Evolutionary conservation across 768 basidiomycete species (phyloP).

Genomic region (Leccinellum albellum): DNA sequence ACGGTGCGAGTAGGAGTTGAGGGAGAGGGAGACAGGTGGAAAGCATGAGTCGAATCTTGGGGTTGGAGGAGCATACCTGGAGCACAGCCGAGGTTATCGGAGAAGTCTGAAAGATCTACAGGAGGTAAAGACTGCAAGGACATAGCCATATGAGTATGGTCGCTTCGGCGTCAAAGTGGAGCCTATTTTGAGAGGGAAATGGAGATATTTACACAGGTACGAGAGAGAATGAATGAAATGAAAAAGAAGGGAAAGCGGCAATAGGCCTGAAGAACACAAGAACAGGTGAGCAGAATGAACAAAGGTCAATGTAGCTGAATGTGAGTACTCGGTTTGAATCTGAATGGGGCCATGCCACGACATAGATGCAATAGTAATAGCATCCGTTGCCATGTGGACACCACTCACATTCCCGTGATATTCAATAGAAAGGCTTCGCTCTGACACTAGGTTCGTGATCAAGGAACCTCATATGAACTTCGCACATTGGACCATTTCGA

Average conservation of each 20-base stretch:
- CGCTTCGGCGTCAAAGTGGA: constrained; percentile 4
- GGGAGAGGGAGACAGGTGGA: constrained; percentile 8
- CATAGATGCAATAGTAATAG: background rate
- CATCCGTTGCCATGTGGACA: background rate
- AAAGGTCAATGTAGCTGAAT: background rate
- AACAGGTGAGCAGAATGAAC: constrained; percentile 11
- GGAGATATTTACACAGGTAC: constrained; percentile 21
- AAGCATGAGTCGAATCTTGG: constrained; percentile 2
- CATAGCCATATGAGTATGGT: constrained; percentile 19
- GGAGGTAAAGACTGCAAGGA: constrained; percentile 11
- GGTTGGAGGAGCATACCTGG: background rate
- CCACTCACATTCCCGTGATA: background rate
- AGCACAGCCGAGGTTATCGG: constrained; percentile 9
- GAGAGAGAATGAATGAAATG: constrained; percentile 5
- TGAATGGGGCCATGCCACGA: background rate
- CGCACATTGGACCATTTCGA: background rate
- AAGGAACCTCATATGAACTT: no score
- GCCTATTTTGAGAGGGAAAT: background rate
- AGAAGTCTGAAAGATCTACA: constrained; percentile 16
- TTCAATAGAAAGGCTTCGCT: no score
- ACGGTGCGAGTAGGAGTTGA: constrained; percentile 54
- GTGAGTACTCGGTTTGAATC: constrained; percentile 11
- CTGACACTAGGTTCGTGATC: no score
- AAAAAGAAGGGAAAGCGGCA: constrained; percentile 17
- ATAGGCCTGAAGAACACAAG: constrained; percentile 3